Conservation (phyloP, 1,284 basidiomycete genomes). For the Tranzscheliella williamsii region DNA sequence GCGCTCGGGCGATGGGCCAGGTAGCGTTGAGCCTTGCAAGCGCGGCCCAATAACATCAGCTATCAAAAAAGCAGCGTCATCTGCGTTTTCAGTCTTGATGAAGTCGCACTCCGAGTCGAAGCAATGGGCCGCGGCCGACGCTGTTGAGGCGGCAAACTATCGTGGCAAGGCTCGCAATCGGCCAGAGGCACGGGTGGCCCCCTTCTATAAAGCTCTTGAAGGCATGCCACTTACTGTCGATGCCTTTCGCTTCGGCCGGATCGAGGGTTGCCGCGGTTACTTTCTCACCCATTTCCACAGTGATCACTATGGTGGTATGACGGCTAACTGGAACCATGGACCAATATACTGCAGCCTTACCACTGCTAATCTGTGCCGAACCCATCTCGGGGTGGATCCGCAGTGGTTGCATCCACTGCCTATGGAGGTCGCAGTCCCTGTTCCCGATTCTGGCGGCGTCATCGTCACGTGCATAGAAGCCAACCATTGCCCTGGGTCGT, state of each 20-base stretch:
- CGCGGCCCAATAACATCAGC: too few species aligned
- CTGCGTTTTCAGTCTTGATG: slow-evolving; percentile 50
- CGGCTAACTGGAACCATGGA: slow-evolving; percentile 79
- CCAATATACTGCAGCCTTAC: slow-evolving; percentile 87
- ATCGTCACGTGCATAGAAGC: slow-evolving; percentile 91
- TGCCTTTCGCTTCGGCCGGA: slow-evolving; percentile 88
- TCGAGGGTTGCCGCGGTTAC: slow-evolving; percentile 83
- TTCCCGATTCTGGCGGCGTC: slow-evolving; percentile 84
- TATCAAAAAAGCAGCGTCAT: slow-evolving; percentile 22
- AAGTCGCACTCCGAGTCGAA: slow-evolving; percentile 46
- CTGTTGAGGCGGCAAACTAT: slow-evolving; percentile 43
- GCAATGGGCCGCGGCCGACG: slow-evolving; percentile 49
- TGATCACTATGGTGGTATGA: slow-evolving; percentile 64
- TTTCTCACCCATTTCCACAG: slow-evolving; percentile 69
- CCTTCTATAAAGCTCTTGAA: slow-evolving; percentile 69
- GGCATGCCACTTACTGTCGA: slow-evolving; percentile 98
- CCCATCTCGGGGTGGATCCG: slow-evolving; percentile 82
- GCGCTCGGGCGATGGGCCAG: too few species aligned
- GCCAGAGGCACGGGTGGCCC: slow-evolving; percentile 31
- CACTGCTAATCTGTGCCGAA: slow-evolving; percentile 85
- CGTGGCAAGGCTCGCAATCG: slow-evolving; percentile 21
- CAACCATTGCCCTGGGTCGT: slow-evolving; percentile 92
- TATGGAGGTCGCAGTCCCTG: slow-evolving; percentile 72
- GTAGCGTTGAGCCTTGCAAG: too few species aligned
- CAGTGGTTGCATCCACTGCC: slow-evolving; percentile 86